Evolutionary conservation across 225 moss, liverwort and hornwort species (phyloP).

Genomic region (Rhytidiadelphus loreus): DNA sequence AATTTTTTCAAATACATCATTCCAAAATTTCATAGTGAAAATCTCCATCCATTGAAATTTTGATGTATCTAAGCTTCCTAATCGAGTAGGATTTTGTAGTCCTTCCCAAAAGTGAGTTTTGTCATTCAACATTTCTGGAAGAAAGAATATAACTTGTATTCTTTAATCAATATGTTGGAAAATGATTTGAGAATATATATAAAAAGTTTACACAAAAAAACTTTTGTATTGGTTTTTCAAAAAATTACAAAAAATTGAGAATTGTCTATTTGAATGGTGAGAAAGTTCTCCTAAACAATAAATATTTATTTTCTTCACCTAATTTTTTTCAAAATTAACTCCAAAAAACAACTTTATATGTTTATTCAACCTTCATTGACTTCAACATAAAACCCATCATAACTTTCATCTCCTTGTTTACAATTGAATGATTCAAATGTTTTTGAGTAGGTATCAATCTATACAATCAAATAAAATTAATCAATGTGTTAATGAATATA

Average conservation of each 20-base stretch:
- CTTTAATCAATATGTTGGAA: neutral
- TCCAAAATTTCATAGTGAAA: fast-evolving
- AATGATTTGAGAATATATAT: neutral
- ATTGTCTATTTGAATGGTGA: neutral
- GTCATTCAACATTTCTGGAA: neutral
- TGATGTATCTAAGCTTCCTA: neutral
- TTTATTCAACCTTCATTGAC: too few species aligned
- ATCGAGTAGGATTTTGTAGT: neutral
- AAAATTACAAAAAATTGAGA: neutral
- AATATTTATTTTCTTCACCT: neutral
- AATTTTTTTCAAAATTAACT: neutral
- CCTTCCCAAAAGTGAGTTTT: neutral
- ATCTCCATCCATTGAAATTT: neutral
- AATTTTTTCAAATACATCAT: neutral
- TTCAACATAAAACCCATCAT: neutral
- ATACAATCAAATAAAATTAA: neutral
- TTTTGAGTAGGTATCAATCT: neutral
- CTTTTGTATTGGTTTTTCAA: neutral
- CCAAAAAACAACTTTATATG: neutral
- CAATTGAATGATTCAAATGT: neutral
- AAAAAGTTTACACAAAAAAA: neutral
- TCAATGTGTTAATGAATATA: too few species aligned
- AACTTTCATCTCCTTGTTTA: neutral
- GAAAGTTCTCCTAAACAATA: neutral
- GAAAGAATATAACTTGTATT: fast-evolving